phyloP scores from a whole-genome alignment of 2,329 filamentous ascomycete genomes.

The Arachnomyces sp. region DNA sequence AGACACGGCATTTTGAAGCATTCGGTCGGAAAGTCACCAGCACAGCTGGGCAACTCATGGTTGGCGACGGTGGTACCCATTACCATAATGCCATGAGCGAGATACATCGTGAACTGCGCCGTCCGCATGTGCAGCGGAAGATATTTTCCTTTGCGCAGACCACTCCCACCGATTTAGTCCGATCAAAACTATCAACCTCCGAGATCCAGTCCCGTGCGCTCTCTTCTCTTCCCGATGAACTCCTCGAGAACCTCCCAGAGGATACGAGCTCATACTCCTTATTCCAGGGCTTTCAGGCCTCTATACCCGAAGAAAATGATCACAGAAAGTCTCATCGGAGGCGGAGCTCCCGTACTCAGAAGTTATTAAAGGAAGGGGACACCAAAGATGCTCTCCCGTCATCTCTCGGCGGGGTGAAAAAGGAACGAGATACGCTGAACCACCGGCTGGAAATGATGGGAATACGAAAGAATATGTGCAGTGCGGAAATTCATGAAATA shows the following conservation, averaged over 20 bases:
- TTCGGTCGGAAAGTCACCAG: constrained; percentile 93
- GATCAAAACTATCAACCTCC: constrained; percentile 77
- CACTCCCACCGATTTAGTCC: constrained; percentile 86
- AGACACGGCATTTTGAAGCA: constrained; percentile 84
- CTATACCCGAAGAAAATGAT: constrained; percentile 63
- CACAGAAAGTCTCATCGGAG: constrained; percentile 62
- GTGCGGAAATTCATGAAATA: constrained; percentile 90
- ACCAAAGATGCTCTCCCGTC: constrained; percentile 52
- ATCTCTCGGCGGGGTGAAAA: constrained; percentile 65
- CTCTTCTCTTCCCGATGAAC: constrained; percentile 79
- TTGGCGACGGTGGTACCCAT: constrained; percentile 54
- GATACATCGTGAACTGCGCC: constrained; percentile 79
- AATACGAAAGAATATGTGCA: constrained; percentile 94
- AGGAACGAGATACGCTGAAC: constrained; percentile 70
- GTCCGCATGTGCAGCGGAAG: constrained; percentile 75
- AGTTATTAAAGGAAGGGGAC: constrained; percentile 58
- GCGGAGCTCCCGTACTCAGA: constrained; percentile 65
- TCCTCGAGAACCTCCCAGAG: constrained; percentile 83
- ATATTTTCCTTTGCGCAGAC: constrained; percentile 88
- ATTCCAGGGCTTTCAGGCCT: constrained; percentile 94
- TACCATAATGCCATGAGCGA: constrained; percentile 85
- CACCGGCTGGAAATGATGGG: constrained; percentile 86
- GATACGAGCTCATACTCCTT: constrained; percentile 80
- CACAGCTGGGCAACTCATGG: constrained; percentile 85
- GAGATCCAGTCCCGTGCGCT: constrained; percentile 94